Evolutionary conservation across 139 green algal species (phyloP), one percentile per base, ranked within the genome.

Genomic region (Chlamydomonas asymmetrica): DNA sequence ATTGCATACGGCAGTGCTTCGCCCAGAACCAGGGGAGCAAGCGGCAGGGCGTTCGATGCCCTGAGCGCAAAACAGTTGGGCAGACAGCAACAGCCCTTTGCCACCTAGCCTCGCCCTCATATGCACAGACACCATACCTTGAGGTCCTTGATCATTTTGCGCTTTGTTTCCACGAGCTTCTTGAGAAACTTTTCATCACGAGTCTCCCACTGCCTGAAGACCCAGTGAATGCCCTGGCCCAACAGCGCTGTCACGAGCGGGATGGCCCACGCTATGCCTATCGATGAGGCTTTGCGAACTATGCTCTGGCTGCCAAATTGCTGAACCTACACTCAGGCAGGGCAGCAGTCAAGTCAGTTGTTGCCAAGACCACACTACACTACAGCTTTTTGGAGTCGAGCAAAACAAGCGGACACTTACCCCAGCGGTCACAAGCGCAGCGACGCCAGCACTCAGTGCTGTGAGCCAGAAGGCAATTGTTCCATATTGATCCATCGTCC

Each of bases 71-170:
- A n/a, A n/a, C n/a, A n/a, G n/a, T n/a, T n/a, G n/a, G n/a, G n/a
- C n/a, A n/a, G n/a, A n/a, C n/a, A n/a, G n/a, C n/a, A n/a, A n/a
- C n/a, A n/a, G n/a, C n/a, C n/a, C n/a, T n/a, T n/a, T n/a, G n/a
- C n/a, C n/a, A n/a, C n/a, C n/a, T n/a, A n/a, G n/a, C n/a, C n/a
- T n/a, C n/a, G n/a, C n/a, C n/a, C n/a, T 29, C 41, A 32, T 6
- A 29, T 43, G 9, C 6, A n/a, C 23, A 13, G 9, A 32, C 9
- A 32, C n/a, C 43, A 8, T 16, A 81, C 87, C 82, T 93, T 93
- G 10, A 93, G 77, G 34, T 90, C 88, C 54, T 81, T 79, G 9
- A 93, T n/a, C 76, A 93, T 90, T 39, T 79, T 85, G 1, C 79
- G 78, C 69, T 87, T 82, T 25, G 86, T 71, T 1, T 80, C 76